Evolutionary conservation across 345 rosid species (phyloP), one percentile per base, ranked within the genome.

Genomic region (Camelina sativa): DNA sequence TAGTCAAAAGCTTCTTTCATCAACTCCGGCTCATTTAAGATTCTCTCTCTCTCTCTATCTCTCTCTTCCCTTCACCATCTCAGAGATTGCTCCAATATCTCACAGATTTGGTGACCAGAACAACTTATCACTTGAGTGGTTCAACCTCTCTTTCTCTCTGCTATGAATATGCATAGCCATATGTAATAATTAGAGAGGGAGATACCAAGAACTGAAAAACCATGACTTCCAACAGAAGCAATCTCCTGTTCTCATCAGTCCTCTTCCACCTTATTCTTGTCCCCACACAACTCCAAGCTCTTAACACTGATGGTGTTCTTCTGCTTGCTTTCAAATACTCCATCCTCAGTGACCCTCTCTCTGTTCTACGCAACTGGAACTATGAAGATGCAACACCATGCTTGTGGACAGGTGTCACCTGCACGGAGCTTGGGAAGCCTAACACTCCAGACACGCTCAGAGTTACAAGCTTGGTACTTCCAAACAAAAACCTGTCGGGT

Each of bases 271-370:
- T 76, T 72, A 35, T 76, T 66, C 32, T 74, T 51, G 19, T 80
- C 65, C 59, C 71, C 4, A 66, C 72, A 67, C 86, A 85, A 61
- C 76, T 85, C n/a, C 57, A 71, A 28, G 81, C 88, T 67, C 86
- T 90, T 19, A 88, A 79, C 81, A 73, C 80, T 34, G 91, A 91
- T 75, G 93, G 92, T 28, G 75, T 86, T 6, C 76, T 76, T 47
- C 46, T 91, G 34, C 92, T 91, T 63, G 86, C 91, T 19, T 87
- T 91, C 82, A 91, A 86, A 62, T 87, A 91, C 76, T 78, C 94
- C 20, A 82, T 85, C 71, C 84, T 89, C 12, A 77, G 77, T 12
- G 94, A 91, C 81, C 94, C 94, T 3, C 73, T 87, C 62, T 86
- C 84, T 8, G 89, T 80, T 68, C 69, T 91, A 37, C 16, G 68